Evolutionary conservation across 208 protist genomes (phyloP), one percentile per base, ranked within the genome.

Genomic region (Lotmaria passim): DNA sequence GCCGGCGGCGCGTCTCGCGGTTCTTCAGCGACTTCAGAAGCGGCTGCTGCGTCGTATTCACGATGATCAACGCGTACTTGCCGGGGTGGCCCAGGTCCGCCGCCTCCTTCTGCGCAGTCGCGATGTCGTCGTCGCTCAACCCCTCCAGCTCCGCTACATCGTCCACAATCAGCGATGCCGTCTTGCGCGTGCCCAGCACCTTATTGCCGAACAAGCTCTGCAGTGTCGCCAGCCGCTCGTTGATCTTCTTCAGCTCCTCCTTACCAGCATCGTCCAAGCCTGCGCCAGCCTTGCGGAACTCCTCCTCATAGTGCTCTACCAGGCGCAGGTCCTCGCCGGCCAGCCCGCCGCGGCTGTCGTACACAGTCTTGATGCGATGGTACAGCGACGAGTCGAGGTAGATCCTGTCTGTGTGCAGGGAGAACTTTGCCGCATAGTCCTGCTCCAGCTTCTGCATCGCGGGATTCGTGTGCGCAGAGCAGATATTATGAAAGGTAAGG

Each of bases 11-110:
- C 58, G 73, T 81, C 30, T 82, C 73, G 53, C 64, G 76, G 56
- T 73, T 75, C 39, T 46, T 67, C 12, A 89, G 73, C 12, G 53
- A 63, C n/a, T 51, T 69, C 15, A 83, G 73, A 15, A 81, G 46
- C 33, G 83, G 79, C 70, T 89, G 80, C 71, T 86, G 83, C 39
- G 75, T 79, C 15, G 83, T 86, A 73, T 86, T 86, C 41, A 79
- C 64, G 31, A 86, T 70, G 15, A 56, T 48, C 36, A 89, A 51
- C 10, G 85, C 75, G 59, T 84, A 85, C 50, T 75, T 86, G 36
- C 81, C 80, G 33, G 61, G 23, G 61, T 74, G 64, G 43, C 79
- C 65, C 6, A 77, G 56, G 14, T 50, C 60, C 65, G 76, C 79
- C n/a, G 73, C 74, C 17, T 83, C 60, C 41, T 73, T 78, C 55